Evolutionary conservation across 225 moss, liverwort and hornwort genomes (phyloP), one percentile per base, ranked within the genome.

Genomic region (Thuidium tamariscinum): DNA sequence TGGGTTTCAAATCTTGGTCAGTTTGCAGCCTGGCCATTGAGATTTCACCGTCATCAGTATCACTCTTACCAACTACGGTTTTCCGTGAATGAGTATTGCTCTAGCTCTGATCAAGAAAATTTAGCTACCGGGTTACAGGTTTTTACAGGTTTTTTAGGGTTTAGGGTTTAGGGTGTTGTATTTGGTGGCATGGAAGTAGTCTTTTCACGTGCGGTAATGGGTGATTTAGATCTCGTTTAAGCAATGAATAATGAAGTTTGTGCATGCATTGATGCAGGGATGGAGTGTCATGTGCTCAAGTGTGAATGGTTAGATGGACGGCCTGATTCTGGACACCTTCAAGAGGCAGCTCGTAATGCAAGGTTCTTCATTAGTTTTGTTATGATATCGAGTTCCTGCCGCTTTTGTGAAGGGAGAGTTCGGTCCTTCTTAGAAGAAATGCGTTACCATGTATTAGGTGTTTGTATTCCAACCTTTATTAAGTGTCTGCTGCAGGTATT

Each of bases 271-370:
- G 89, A 81, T 89, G 85, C 84, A 99, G 99, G 97, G 51, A 86
- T 96, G 82, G 87, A 89, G 69, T 99, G 96, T 82, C 84, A 93
- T 82, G 89, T 96, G 62, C 90, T 96, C 55, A 92, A 91, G 83
- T 99, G 96, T 84, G 92, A 92, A 68, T 99, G 97, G 99, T 80
- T 92, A 56, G 77, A 90, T 60, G 96, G 96, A 83, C 85, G 89
- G 78, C 99, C 97, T 87, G 81, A 90, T 65, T 79, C 90, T 67
- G 96, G 97, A 61, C 95, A 93, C 82, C 92, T 99, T 74, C 99
- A 97, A 91, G 97, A 99, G 88, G 93, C 95, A 85, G 99, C 99
- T 85, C 97, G 97, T n/a, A 91, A 95, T 56, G 96, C 99, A 81
- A 96, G 99, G 99, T 96, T 84, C 60, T n/a, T 25, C 72, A 30